Evolutionary conservation across 202 grass and related monocot species (phyloP), one percentile per base, ranked within the genome.

Genomic region (Carex arenaria): DNA sequence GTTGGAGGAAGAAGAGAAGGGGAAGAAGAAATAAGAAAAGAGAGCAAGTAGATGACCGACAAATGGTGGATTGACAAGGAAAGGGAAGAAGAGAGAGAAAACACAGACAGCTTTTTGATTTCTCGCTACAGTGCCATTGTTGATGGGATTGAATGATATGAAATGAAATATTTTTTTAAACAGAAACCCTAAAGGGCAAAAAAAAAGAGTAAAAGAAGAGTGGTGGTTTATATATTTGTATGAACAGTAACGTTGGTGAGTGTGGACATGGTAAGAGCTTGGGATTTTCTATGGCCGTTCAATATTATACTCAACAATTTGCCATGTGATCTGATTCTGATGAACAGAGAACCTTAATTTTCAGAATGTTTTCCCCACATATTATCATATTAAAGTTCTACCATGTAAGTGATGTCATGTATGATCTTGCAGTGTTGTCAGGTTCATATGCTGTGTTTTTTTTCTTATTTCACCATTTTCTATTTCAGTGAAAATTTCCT

Each of bases 201-300:
- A 30, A 63, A 49, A 66, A 49, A 63, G 43, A 52, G 36, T 26
- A 72, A 54, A 67, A 68, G 20, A 55, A n/a, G 51, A 54, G 43
- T 64, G 49, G 80, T 20, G 36, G 62, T 69, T 65, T 67, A 69
- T 82, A 82, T 68, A 53, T 64, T 68, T 32, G 23, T 49, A 82
- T 82, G 80, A 82, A 82, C 64, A 82, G 80, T 82, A 82, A 82
- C 80, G 80, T 82, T 82, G 43, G 61, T 47, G 60, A 28, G 60
- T 43, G 78, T 65, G 22, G 78, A 52, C 61, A 81, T 55, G 15
- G 73, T 82, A 53, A 67, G 80, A 31, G 61, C 4, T 38, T 56
- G 5, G 5, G 80, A 82, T 82, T 32, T 67, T 67, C 28, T 82
- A 47, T 70, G 45, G 78, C 42, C 1, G 1, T 11, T 40, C 0